phyloP scores from a whole-genome alignment of 2,329 filamentous ascomycete genomes.

The Zymoseptoria passerinii region DNA sequence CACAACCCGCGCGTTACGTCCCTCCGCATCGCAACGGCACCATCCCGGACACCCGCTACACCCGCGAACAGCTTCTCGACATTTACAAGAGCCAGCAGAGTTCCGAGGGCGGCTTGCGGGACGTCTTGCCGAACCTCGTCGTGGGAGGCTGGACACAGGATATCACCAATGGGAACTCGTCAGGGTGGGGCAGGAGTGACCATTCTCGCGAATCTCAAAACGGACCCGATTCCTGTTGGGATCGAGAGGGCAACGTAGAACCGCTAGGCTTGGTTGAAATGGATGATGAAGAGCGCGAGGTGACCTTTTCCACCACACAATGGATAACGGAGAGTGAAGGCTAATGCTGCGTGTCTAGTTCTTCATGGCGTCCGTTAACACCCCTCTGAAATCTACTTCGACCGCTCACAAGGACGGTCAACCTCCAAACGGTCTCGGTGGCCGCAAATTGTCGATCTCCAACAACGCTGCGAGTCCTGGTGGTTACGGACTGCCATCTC shows the following conservation, averaged over 20 bases:
- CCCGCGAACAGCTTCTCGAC: conserved; percentile 68
- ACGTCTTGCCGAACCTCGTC: conserved; percentile 60
- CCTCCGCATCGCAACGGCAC: conserved; percentile 57
- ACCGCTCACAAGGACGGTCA: conserved; percentile 56
- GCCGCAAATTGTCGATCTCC: conserved; percentile 77
- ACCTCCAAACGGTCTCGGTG: conserved; percentile 50
- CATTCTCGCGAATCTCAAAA: conserved; percentile 59
- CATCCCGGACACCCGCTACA: conserved; percentile 55
- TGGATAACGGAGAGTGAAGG: background rate
- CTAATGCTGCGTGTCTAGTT: conserved; percentile 43
- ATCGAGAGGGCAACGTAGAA: conserved; percentile 57
- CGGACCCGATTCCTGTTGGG: conserved; percentile 91
- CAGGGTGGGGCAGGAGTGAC: conserved; percentile 69
- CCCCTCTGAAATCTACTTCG: conserved; percentile 66
- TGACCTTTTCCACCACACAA: conserved; percentile 25
- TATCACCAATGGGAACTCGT: conserved; percentile 54
- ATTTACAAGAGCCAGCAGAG: conserved; percentile 56
- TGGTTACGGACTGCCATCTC: conserved; percentile 63
- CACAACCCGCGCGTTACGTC: conserved; percentile 43
- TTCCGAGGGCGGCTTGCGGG: conserved; percentile 53
- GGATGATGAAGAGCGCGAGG: conserved; percentile 59
- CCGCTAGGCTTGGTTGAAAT: conserved; percentile 68
- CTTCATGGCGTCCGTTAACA: conserved; percentile 84
- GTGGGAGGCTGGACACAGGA: conserved; percentile 72
- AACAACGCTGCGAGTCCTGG: conserved; percentile 51